Evolutionary conservation across 23 red algal genomes (phyloP).

Genomic region (Rhodosorus marinus): DNA sequence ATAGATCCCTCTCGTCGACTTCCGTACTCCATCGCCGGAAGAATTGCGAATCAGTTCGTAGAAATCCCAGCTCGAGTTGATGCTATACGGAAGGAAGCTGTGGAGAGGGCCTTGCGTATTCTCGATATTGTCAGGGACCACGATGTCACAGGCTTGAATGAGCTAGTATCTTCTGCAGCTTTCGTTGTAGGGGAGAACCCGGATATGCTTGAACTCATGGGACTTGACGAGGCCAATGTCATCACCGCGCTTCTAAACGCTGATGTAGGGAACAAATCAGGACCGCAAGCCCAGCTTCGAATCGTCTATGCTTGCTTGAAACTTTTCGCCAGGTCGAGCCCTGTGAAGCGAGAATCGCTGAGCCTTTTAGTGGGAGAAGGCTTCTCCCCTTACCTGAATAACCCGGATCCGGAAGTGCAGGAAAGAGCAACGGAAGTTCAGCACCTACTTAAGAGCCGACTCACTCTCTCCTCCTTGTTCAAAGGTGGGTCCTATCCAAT

Average conservation of each 20-base stretch:
- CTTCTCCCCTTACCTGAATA: too few species aligned
- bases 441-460: not conserved
- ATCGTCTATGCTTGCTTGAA: too few species aligned
- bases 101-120: not conserved
- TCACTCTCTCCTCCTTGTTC: not conserved
- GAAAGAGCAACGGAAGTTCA: too few species aligned
- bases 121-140: not conserved
- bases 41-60: not conserved
- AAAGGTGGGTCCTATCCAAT: not conserved
- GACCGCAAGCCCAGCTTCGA: too few species aligned
- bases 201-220: not conserved
- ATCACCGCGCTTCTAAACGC: not conserved
- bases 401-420: too few species aligned
- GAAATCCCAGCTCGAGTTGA: not conserved
- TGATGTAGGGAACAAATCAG: not conserved
- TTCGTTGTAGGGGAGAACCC: not conserved
- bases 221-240: not conserved
- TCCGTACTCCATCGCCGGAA: not conserved
- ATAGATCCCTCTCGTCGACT: not conserved
- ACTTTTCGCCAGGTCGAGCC: too few species aligned
- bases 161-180: not conserved
- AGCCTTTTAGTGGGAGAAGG: too few species aligned
- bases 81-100: conserved; percentile 1
- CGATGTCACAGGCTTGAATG: not conserved
- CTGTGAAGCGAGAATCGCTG: too few species aligned